These are phyloP conservation scores for Asterella californica DNA, from an alignment of 225 moss, liverwort and hornwort species.

Conservation along the genomic window DNA sequence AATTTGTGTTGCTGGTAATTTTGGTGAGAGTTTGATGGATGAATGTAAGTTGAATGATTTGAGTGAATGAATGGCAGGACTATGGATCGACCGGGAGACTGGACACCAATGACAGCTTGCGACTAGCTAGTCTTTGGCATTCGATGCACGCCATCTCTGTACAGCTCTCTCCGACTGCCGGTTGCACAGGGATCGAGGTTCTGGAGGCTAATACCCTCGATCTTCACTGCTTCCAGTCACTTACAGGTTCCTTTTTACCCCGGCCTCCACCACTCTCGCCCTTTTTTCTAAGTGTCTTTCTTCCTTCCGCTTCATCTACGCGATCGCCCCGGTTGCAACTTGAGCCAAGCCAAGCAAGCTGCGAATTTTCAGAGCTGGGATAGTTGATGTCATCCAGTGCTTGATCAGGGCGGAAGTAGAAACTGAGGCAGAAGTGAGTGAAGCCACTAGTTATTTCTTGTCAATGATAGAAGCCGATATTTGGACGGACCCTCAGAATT, in stretches of 20 bases:
- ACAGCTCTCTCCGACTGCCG: slow-evolving; percentile 81
- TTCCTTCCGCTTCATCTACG: neutral
- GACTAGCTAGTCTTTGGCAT: slow-evolving; percentile 96
- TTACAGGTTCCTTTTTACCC: slow-evolving; percentile 52
- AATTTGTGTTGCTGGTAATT: neutral
- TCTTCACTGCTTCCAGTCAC: slow-evolving; percentile 56
- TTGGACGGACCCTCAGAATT: too few species aligned
- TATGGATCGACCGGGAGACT: slow-evolving; percentile 81
- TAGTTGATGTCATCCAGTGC: neutral
- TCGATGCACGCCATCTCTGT: slow-evolving; percentile 95
- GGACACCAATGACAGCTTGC: slow-evolving; percentile 93
- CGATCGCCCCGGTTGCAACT: neutral
- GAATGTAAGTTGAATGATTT: neutral
- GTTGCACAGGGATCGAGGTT: slow-evolving; percentile 83
- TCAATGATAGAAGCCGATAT: too few species aligned
- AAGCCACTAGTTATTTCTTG: too few species aligned
- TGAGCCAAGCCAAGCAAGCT: neutral
- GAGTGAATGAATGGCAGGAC: slow-evolving; percentile 45
- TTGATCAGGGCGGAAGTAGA: neutral
- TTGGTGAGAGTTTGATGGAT: neutral
- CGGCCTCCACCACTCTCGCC: neutral
- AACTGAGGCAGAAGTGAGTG: too few species aligned
- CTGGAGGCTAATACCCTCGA: slow-evolving; percentile 70
- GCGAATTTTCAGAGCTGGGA: neutral
- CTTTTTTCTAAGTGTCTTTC: neutral